phyloP scores from a whole-genome alignment of 225 moss, liverwort and hornwort species.

The Neckera pumila region DNA sequence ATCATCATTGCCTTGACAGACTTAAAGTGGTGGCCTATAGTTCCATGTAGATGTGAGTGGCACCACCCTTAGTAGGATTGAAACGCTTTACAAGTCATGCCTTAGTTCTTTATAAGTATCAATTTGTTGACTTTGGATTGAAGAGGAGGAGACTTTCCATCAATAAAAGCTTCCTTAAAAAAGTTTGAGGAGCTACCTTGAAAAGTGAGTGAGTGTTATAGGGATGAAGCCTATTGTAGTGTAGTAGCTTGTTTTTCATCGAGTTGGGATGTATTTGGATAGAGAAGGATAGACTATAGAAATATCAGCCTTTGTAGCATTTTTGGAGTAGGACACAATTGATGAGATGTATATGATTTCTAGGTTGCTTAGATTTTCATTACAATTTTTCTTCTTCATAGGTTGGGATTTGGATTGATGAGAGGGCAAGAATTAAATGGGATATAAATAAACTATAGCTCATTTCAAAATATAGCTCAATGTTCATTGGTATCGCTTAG shows the following conservation, averaged over 20 bases:
- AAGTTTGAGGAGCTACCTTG: neutral
- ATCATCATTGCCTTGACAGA: neutral
- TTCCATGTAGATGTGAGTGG: neutral
- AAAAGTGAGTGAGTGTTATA: neutral
- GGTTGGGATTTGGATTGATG: neutral
- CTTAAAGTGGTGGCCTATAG: neutral
- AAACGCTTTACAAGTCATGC: neutral
- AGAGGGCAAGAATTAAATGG: too few relatives aligned
- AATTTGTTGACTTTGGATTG: neutral
- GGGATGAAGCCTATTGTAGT: neutral
- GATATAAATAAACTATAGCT: neutral
- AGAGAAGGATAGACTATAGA: too few relatives aligned
- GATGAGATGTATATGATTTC: neutral
- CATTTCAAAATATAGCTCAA: neutral
- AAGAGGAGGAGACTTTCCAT: neutral
- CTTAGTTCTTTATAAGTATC: neutral
- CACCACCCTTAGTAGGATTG: neutral
- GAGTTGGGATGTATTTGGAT: neutral
- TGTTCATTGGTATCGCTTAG: too few relatives aligned
- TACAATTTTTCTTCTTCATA: too few relatives aligned
- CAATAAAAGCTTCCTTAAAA: neutral
- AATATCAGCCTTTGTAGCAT: neutral
- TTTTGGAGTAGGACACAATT: neutral
- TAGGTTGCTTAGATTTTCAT: neutral
- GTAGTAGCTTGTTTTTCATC: neutral